phyloP scores from a whole-genome alignment of 2,329 filamentous ascomycete species.

The Mycosphaerella sp. region DNA sequence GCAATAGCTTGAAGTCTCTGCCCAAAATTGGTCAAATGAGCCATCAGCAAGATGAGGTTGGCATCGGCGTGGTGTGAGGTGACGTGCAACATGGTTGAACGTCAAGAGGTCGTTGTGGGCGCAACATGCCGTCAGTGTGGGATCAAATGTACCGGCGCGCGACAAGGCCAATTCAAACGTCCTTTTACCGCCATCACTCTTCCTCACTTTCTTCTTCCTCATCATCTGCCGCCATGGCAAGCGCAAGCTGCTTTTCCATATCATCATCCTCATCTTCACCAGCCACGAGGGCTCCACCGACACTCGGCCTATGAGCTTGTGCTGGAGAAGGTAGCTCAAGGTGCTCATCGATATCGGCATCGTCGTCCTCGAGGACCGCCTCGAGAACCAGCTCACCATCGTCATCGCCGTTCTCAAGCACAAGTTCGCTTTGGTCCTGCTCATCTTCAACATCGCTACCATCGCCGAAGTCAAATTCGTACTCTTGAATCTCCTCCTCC shows the following conservation, averaged over 20 bases:
- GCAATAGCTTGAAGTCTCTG: too few species aligned
- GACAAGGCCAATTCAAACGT: too few species aligned
- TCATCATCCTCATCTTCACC: constrained; percentile 35
- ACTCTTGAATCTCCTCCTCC: constrained; percentile 15
- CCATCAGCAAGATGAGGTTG: too few species aligned
- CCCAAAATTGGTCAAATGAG: too few species aligned
- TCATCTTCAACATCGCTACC: constrained; percentile 17
- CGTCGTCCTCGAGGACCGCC: constrained; percentile 25
- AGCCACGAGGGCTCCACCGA: constrained; percentile 17
- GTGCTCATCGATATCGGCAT: constrained; percentile 33
- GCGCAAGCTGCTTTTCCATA: constrained; percentile 40
- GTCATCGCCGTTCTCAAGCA: constrained; percentile 15
- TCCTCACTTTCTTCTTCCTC: constrained; percentile 42
- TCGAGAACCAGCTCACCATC: constrained; percentile 20
- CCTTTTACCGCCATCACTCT: constrained; percentile 25
- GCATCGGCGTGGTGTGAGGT: too few species aligned
- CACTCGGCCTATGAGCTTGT: constrained; percentile 25
- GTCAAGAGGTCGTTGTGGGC: too few species aligned
- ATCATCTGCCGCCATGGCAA: constrained; percentile 36
- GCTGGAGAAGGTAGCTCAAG: constrained; percentile 29
- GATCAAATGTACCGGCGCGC: too few species aligned
- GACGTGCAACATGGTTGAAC: too few species aligned
- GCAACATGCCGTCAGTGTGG: too few species aligned
- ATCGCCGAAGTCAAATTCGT: constrained; percentile 30
- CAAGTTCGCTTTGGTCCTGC: constrained; percentile 5